phyloP scores from a whole-genome alignment of 257 asterid species.

The Vinca minor region DNA sequence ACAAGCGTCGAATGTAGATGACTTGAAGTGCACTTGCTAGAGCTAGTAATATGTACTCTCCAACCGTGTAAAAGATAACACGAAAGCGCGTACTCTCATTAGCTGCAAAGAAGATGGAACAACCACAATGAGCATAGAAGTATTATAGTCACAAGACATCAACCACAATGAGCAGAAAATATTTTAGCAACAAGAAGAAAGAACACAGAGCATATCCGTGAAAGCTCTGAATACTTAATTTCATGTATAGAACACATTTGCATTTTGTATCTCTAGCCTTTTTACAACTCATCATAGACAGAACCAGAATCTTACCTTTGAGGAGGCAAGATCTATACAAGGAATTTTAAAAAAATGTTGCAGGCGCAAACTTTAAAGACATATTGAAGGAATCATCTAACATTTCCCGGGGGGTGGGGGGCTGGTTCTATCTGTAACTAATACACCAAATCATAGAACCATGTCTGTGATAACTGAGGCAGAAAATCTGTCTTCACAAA shows the following conservation, averaged over 20 bases:
- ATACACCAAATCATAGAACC: neutral
- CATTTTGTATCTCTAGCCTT: neutral
- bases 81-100: conserved; percentile 79
- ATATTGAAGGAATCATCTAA: no score
- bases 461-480: neutral
- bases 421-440: no score
- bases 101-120: conserved; percentile 41
- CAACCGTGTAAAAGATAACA: conserved; percentile 71
- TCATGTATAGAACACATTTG: neutral
- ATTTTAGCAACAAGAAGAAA: neutral
- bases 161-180: neutral
- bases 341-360: no score
- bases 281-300: neutral
- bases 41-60: conserved; percentile 62
- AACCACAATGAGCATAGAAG: neutral
- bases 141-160: no score
- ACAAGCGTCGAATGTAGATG: conserved; percentile 57
- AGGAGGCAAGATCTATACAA: no score
- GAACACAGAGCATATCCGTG: neutral
- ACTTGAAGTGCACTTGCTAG: conserved; percentile 61
- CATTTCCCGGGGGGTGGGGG: no score
- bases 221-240: neutral
- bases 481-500: neutral
- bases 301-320: no score
- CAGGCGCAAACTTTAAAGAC: no score